phyloP scores from a whole-genome alignment of 2,329 filamentous ascomycete species.

The Xylariaceae sp. region DNA sequence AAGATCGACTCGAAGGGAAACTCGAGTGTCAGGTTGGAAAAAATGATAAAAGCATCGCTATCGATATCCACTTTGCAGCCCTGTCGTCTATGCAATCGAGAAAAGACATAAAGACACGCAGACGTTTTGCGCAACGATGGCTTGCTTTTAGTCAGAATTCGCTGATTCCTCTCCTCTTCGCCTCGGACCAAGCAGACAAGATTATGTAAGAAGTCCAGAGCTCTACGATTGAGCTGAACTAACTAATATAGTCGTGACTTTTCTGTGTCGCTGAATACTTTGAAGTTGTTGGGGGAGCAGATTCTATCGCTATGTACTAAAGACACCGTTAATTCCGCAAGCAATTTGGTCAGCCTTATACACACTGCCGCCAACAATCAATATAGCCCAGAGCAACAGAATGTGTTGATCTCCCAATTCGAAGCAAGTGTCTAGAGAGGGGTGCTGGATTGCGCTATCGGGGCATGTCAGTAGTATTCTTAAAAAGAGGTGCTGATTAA shows the following conservation, averaged over 20 bases:
- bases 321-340: background rate
- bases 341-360: background rate
- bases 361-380: background rate
- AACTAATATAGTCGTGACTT: background rate
- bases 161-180: background rate
- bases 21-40: background rate
- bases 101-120: background rate
- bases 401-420: background rate
- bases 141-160: background rate
- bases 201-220: background rate
- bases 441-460: background rate
- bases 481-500: background rate
- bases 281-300: background rate
- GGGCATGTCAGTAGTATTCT: background rate
- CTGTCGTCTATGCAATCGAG: background rate
- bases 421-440: background rate
- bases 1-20: background rate
- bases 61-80: background rate
- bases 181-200: background rate
- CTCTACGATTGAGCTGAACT: background rate
- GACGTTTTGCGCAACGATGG: background rate
- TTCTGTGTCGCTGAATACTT: background rate
- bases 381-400: background rate
- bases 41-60: background rate
- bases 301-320: background rate